Conservation (phyloP, 768 basidiomycete species). For the Coprinopsis cinerea region DNA sequence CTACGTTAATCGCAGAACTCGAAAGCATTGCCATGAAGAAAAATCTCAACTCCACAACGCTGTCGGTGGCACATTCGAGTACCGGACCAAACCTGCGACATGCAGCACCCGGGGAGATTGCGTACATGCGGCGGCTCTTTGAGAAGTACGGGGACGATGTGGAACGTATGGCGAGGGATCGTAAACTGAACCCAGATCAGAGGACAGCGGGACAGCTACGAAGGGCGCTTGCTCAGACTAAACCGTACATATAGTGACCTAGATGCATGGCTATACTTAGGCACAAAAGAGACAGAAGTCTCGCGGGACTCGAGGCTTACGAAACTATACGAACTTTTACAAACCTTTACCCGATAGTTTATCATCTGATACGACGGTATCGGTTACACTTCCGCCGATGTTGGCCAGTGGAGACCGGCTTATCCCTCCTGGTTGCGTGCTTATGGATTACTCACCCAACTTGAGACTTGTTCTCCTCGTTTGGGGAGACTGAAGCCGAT, state of each 20-base stretch:
- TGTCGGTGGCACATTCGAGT: slow-evolving; percentile 33
- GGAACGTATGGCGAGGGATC: slow-evolving; percentile 73
- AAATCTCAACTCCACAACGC: slow-evolving; percentile 27
- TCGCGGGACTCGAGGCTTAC: too few relatives aligned
- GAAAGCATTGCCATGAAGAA: slow-evolving; percentile 43
- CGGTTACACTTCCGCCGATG: too few relatives aligned
- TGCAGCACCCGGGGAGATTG: slow-evolving; percentile 62
- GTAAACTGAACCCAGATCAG: slow-evolving; percentile 76
- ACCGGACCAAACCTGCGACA: slow-evolving; percentile 43
- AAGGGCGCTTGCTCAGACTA: slow-evolving; percentile 57
- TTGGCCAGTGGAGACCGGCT: too few relatives aligned
- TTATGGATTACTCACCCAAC: not conserved
- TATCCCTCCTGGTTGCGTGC: too few relatives aligned
- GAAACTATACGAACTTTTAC: too few relatives aligned
- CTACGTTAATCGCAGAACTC: too few relatives aligned
- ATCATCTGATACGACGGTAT: not conserved
- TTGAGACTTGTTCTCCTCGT: not conserved
- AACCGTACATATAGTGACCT: too few relatives aligned
- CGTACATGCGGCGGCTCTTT: slow-evolving; percentile 62
- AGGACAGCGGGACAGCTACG: slow-evolving; percentile 75
- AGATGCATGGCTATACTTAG: too few relatives aligned
- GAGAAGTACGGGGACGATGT: slow-evolving; percentile 67
- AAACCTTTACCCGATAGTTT: not conserved
- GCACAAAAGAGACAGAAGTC: too few relatives aligned
- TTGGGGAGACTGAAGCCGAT: not conserved